Conservation (phyloP, 768 basidiomycete species). For the Tricholoma bakamatsutake region DNA sequence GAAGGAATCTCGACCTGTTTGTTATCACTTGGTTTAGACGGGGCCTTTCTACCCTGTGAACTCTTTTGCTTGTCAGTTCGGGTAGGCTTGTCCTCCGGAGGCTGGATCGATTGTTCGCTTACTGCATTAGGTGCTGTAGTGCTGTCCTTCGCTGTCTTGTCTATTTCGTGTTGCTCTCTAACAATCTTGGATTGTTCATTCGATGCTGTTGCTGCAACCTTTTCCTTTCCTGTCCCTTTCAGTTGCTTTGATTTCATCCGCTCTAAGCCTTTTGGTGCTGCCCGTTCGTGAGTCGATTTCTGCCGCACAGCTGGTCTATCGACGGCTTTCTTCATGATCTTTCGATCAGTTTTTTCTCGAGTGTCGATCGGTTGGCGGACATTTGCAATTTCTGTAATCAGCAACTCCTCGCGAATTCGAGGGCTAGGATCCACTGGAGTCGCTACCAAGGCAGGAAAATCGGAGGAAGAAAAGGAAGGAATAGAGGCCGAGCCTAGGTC, state of each 20-base stretch:
- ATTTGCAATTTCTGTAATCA: constrained; percentile 23
- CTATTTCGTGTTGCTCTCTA: constrained; percentile 32
- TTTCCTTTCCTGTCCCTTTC: constrained; percentile 52
- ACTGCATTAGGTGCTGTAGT: constrained; percentile 13
- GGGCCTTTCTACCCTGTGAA: constrained; percentile 17
- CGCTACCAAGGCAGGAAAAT: constrained; percentile 68
- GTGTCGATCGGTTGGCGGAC: constrained; percentile 29
- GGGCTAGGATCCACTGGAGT: constrained; percentile 26
- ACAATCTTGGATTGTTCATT: constrained; percentile 23
- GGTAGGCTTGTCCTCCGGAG: constrained; percentile 26
- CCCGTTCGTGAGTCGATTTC: constrained; percentile 53
- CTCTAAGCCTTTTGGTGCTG: constrained; percentile 46
- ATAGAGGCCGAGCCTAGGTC: constrained; percentile 43
- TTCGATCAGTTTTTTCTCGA: constrained; percentile 54
- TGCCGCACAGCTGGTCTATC: constrained; percentile 61
- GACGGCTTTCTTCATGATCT: constrained; percentile 59
- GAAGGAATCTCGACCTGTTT: constrained; percentile 10
- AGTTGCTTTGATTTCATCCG: constrained; percentile 47
- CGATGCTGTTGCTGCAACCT: constrained; percentile 28
- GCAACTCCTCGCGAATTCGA: constrained; percentile 22
- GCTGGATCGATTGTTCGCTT: constrained; percentile 22
- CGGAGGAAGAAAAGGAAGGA: constrained; percentile 55
- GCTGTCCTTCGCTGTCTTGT: constrained; percentile 23
- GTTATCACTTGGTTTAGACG: constrained; percentile 14
- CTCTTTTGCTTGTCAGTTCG: constrained; percentile 15